These are phyloP conservation scores for Allium fistulosum DNA, from an alignment of 106 monocot species.

Conservation along the genomic window DNA sequence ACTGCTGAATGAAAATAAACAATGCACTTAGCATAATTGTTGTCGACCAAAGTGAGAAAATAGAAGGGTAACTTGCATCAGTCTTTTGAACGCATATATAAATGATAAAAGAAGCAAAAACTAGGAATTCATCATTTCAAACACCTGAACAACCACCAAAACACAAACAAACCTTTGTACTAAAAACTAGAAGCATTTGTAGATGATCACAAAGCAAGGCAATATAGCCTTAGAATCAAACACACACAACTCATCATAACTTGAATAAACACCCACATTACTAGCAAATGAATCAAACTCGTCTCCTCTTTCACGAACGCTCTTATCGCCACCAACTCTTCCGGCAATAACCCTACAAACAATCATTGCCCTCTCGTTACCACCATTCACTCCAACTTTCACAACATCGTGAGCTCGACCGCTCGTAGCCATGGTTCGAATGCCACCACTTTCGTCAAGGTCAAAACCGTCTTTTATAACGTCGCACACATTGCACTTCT, in stretches of 20 bases:
- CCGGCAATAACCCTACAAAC: constrained; percentile 92
- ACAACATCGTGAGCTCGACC: constrained; percentile 56
- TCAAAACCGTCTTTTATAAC: constrained; percentile 73
- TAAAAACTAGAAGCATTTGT: constrained; percentile 19
- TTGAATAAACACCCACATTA: constrained; percentile 20
- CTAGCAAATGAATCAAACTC: constrained; percentile 63
- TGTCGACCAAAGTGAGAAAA: too few relatives aligned
- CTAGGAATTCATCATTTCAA: too few relatives aligned
- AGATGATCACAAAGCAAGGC: constrained; percentile 88
- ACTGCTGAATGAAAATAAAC: too few relatives aligned
- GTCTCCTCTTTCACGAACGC: constrained; percentile 9
- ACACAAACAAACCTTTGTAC: too few relatives aligned
- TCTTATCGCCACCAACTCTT: constrained; percentile 40
- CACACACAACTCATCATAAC: constrained; percentile 60
- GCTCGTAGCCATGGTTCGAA: constrained; percentile 63
- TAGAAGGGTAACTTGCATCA: too few relatives aligned
- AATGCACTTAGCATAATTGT: too few relatives aligned
- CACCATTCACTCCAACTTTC: constrained; percentile 5
- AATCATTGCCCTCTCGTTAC: constrained; percentile 67
- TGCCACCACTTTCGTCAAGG: constrained; percentile 31
- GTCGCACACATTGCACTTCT: constrained; percentile 46
- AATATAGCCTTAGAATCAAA: constrained; percentile 67
- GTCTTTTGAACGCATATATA: too few relatives aligned
- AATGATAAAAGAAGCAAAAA: too few relatives aligned
- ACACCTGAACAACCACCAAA: too few relatives aligned